These are phyloP conservation scores for Bipolaris zeicola DNA, from an alignment of 2,329 filamentous ascomycete genomes.

Conservation along the genomic window DNA sequence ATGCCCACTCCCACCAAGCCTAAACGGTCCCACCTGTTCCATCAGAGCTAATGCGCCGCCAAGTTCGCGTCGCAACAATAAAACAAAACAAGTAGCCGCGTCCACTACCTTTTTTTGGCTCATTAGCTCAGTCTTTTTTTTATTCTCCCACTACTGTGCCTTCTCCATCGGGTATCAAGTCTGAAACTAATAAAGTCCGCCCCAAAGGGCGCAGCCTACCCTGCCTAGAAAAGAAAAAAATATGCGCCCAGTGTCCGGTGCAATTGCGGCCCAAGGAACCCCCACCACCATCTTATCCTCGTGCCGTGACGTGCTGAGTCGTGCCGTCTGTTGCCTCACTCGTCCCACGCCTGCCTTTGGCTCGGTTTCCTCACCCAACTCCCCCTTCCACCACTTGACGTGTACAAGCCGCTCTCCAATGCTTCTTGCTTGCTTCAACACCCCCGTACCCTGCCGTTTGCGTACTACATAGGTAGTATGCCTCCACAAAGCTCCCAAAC, in stretches of 20 bases:
- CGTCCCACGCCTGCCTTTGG: neutral
- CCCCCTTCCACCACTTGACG: neutral
- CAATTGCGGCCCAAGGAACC: conserved; percentile 1
- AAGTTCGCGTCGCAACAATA: conserved; percentile 1
- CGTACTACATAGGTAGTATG: neutral
- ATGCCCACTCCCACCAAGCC: conserved; percentile 1
- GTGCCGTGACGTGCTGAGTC: neutral
- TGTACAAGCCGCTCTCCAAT: neutral
- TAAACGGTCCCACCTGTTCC: conserved; percentile 5
- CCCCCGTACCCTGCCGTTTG: neutral
- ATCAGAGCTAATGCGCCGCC: neutral
- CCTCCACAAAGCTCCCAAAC: neutral
- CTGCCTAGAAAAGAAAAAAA: neutral
- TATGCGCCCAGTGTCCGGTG: neutral
- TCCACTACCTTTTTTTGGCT: too few relatives aligned
- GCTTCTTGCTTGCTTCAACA: neutral
- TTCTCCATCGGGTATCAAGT: neutral
- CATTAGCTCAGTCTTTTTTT: neutral
- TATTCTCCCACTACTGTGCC: neutral
- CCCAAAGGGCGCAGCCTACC: neutral
- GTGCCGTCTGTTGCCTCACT: neutral
- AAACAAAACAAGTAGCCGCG: neutral
- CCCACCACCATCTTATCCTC: neutral
- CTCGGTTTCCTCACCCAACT: neutral
- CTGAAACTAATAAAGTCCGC: neutral